These are phyloP conservation scores for Crithidia expoeki DNA, from an alignment of 208 protist genomes.

Conservation along the genomic window DNA sequence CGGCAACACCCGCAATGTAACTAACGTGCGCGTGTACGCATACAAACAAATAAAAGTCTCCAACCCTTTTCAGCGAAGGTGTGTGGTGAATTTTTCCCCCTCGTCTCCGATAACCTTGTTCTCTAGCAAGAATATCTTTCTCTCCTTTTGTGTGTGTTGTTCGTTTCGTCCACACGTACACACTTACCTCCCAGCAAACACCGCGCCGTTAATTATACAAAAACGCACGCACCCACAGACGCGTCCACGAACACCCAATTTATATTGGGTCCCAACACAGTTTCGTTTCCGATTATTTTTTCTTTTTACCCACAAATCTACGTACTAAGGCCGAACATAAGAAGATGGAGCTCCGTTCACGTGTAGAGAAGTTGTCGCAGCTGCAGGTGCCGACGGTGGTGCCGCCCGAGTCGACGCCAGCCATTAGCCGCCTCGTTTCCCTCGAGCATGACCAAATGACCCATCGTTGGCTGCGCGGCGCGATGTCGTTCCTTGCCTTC, in stretches of 20 bases:
- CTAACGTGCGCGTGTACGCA: too few relatives aligned
- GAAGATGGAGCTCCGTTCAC: constrained; percentile 57
- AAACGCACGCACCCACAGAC: not conserved
- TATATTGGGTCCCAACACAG: not conserved
- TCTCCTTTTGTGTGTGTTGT: too few relatives aligned
- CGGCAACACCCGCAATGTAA: too few relatives aligned
- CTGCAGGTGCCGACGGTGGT: constrained; percentile 45
- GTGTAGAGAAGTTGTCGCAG: constrained; percentile 44
- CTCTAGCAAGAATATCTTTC: too few relatives aligned
- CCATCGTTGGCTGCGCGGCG: constrained; percentile 55
- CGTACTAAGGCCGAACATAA: not conserved
- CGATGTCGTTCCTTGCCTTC: constrained; percentile 61
- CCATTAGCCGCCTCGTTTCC: constrained; percentile 35
- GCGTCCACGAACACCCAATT: not conserved
- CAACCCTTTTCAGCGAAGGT: too few relatives aligned
- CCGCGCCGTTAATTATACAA: too few relatives aligned
- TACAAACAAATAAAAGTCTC: too few relatives aligned
- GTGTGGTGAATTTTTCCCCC: too few relatives aligned
- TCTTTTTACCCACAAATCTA: not conserved
- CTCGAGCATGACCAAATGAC: constrained; percentile 45
- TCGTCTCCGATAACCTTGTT: too few relatives aligned
- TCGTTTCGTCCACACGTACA: too few relatives aligned
- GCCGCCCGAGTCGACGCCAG: constrained; percentile 30
- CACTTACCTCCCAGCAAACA: too few relatives aligned
- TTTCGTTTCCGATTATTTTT: too few relatives aligned